These are phyloP conservation scores for Biscogniauxia sp. DNA, from an alignment of 2,329 filamentous ascomycete species.

Conservation along the genomic window DNA sequence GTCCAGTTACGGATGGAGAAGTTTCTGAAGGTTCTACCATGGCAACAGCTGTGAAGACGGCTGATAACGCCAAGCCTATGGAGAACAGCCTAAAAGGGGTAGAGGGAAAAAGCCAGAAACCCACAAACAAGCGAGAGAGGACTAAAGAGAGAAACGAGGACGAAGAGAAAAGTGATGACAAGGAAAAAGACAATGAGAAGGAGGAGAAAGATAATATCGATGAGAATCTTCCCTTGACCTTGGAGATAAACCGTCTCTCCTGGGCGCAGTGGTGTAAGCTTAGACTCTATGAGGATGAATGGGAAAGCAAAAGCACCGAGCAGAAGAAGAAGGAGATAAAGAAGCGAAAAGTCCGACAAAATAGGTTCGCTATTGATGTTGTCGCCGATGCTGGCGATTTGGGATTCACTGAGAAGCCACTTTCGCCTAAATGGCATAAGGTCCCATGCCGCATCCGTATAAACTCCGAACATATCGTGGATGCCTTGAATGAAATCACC, in stretches of 20 bases:
- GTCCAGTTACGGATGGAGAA: no score
- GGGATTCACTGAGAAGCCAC: background rate
- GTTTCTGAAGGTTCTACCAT: no score
- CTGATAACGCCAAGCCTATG: background rate
- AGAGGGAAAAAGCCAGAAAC: no score
- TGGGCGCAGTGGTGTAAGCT: constrained; percentile 13
- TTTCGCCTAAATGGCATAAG: background rate
- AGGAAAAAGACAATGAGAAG: no score
- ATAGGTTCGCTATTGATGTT: no score
- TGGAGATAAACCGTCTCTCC: constrained; percentile 7
- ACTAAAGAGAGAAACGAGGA: no score
- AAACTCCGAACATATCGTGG: constrained; percentile 12
- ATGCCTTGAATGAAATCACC: constrained; percentile 4
- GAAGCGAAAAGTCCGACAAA: background rate
- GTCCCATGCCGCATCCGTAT: constrained; percentile 11
- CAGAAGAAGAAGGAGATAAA: constrained; percentile 6
- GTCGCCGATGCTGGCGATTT: no score
- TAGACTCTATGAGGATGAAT: constrained; percentile 6
- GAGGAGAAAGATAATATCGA: background rate
- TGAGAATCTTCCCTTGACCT: constrained; percentile 5
- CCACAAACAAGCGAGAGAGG: no score
- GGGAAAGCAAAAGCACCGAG: constrained; percentile 2
- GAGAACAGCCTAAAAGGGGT: no score
- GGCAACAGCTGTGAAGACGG: no score
- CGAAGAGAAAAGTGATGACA: no score